A percentile compares a stretch with the other conserved stretches of the same genome.
Evolutionary conservation across 139 green algal species (phyloP).

Genomic region (Coelastrella sp.): DNA sequence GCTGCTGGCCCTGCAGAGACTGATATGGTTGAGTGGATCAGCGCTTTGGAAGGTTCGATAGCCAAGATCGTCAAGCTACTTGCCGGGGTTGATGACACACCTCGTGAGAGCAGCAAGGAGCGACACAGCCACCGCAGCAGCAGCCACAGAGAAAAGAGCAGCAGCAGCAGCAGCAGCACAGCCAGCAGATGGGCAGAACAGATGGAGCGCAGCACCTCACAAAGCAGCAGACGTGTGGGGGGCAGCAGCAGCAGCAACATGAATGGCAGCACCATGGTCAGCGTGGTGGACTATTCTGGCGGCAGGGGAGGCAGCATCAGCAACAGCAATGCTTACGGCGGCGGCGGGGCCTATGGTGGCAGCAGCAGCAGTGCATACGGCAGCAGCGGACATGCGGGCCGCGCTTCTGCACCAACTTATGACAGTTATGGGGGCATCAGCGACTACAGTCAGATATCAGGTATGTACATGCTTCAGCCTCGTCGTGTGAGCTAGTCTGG

Average conservation of each 20-base stretch:
- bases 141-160: conserved; percentile 14
- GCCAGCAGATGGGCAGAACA: not conserved
- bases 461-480: not conserved
- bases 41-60: conserved; percentile 82
- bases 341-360: conserved; percentile 29
- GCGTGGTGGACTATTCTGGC: conserved; percentile 74
- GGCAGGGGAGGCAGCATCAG: conserved; percentile 6
- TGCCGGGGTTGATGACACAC: conserved; percentile 79
- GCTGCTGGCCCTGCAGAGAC: conserved; percentile 70
- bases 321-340: conserved; percentile 30
- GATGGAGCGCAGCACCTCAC: conserved; percentile 46
- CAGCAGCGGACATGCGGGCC: conserved; percentile 12
- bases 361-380: conserved; percentile 21
- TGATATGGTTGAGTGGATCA: conserved; percentile 92
- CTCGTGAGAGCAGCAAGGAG: not conserved
- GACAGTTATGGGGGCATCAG: conserved; percentile 29
- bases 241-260: conserved; percentile 30
- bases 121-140: conserved; percentile 40
- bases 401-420: conserved; percentile 13
- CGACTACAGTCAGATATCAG: conserved; percentile 51
- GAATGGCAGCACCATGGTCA: conserved; percentile 71
- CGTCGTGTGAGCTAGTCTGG: too few species aligned
- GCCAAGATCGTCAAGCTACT: conserved; percentile 74
- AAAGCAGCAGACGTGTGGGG: conserved; percentile 3
- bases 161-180: not conserved